phyloP scores from a whole-genome alignment of 768 basidiomycete species.

The Panaeolus cyanescens region DNA sequence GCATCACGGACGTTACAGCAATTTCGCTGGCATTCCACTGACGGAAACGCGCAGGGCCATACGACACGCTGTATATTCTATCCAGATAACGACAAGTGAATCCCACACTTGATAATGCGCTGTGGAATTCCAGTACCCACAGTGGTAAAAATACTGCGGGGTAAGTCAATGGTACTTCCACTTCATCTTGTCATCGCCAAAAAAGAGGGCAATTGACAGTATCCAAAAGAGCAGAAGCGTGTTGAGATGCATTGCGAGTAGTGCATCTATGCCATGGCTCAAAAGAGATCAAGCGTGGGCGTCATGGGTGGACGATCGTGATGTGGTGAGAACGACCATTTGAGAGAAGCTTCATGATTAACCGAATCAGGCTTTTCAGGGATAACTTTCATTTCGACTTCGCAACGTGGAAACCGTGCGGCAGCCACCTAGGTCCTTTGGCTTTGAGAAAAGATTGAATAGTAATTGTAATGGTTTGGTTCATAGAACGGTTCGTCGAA shows the following conservation, averaged over 20 bases:
- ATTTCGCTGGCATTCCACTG: not conserved
- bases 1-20: not conserved
- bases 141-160: not conserved
- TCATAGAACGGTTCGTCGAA: not conserved
- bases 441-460: not conserved
- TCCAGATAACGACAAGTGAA: not conserved
- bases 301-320: conserved; percentile 1
- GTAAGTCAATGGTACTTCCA: not conserved
- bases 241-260: not conserved
- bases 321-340: not conserved
- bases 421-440: not conserved
- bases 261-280: not conserved
- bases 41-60: not conserved
- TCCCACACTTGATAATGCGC: not conserved
- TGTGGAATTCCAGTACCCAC: not conserved
- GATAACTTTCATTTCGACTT: not conserved
- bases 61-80: not conserved
- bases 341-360: not conserved
- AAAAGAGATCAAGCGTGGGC: not conserved
- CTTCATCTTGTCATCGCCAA: not conserved
- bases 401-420: conserved; percentile 1
- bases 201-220: not conserved
- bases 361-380: conserved; percentile 1
- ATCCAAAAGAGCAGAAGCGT: not conserved
- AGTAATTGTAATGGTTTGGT: not conserved